These are phyloP conservation scores for Raphanus hybrid DNA, from an alignment of 441 rosid species.

Conservation along the genomic window DNA sequence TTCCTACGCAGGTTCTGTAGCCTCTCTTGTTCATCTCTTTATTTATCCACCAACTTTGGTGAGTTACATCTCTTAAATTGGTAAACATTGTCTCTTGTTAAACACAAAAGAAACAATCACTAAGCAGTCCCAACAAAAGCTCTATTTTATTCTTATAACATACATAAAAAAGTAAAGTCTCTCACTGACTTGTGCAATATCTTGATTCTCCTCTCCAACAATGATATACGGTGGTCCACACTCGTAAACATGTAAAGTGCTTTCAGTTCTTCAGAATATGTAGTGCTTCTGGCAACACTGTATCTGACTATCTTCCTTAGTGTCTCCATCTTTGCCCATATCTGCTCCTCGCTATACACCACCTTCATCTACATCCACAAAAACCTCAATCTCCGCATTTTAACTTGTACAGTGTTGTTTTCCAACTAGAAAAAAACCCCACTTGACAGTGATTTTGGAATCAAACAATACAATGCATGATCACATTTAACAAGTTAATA, in stretches of 20 bases:
- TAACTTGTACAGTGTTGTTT: background rate
- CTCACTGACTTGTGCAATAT: conserved; percentile 47
- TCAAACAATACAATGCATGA: background rate
- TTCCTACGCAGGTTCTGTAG: background rate
- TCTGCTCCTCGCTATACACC: conserved; percentile 47
- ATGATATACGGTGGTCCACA: conserved; percentile 45
- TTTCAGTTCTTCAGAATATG: conserved; percentile 62
- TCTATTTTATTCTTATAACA: conserved; percentile 70
- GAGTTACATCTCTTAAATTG: background rate
- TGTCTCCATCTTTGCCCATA: conserved; percentile 69
- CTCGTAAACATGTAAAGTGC: conserved; percentile 76
- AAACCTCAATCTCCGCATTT: background rate
- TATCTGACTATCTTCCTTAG: conserved; percentile 61
- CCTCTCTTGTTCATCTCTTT: background rate
- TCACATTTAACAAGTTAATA: background rate
- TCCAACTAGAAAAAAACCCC: background rate
- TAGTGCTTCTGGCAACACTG: conserved; percentile 40
- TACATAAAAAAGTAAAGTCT: conserved; percentile 71
- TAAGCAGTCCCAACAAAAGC: background rate
- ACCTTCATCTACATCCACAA: background rate
- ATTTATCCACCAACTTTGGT: background rate
- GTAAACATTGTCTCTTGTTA: background rate
- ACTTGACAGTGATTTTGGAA: background rate
- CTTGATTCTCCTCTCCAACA: conserved; percentile 43
- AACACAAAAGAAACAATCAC: background rate